Evolutionary conservation across 2,329 filamentous ascomycete genomes (phyloP).

Genomic region (Alternaria solani): DNA sequence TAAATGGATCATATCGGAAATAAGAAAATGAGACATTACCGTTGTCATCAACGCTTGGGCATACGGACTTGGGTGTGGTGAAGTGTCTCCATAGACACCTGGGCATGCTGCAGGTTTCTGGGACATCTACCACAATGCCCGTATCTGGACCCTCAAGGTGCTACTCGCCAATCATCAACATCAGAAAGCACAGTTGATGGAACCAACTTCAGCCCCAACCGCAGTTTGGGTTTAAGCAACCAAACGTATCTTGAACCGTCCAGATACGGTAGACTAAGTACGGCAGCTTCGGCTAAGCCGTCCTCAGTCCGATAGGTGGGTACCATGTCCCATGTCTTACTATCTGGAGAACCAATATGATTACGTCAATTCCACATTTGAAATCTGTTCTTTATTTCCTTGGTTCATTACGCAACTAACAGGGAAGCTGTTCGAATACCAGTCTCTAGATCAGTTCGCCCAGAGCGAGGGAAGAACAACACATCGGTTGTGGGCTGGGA

Average conservation of each 20-base stretch:
- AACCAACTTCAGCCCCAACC: background rate
- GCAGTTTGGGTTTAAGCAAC: background rate
- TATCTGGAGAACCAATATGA: too few relatives aligned
- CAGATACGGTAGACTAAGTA: constrained; percentile 1
- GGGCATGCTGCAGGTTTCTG: background rate
- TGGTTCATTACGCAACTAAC: too few relatives aligned
- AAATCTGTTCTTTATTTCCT: too few relatives aligned
- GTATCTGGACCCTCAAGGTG: background rate
- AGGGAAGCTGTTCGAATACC: too few relatives aligned
- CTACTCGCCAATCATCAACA: background rate
- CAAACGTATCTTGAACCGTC: background rate
- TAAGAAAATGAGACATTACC: background rate
- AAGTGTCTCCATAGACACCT: background rate
- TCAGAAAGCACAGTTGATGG: background rate
- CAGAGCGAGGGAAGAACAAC: too few relatives aligned
- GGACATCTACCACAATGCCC: background rate
- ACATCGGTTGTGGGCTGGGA: too few relatives aligned
- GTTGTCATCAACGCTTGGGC: background rate
- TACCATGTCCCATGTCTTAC: too few relatives aligned
- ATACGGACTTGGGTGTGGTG: background rate
- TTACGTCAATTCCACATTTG: too few relatives aligned
- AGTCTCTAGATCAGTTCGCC: too few relatives aligned
- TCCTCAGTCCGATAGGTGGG: background rate
- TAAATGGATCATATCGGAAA: background rate
- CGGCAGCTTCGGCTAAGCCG: background rate